phyloP scores from a whole-genome alignment of 2,329 filamentous ascomycete genomes.

The Phialophora expanda region DNA sequence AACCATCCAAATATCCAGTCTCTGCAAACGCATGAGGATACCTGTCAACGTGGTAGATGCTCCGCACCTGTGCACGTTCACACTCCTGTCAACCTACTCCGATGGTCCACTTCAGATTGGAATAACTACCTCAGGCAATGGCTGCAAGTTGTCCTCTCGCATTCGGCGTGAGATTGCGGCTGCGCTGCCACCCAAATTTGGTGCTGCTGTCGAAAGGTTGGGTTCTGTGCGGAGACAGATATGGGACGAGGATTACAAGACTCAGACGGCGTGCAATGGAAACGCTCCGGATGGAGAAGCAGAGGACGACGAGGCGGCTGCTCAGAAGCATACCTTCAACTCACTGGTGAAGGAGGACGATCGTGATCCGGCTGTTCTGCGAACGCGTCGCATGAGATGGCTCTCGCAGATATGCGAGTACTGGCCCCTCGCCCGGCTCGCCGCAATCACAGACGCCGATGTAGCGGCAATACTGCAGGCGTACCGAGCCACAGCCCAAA shows the following conservation, averaged over 20 bases:
- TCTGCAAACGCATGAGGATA: constrained; percentile 80
- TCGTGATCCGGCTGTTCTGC: constrained; percentile 70
- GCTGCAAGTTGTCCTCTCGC: constrained; percentile 89
- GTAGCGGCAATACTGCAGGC: constrained; percentile 76
- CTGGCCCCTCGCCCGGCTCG: constrained; percentile 86
- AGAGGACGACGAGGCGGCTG: constrained; percentile 55
- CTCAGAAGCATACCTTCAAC: constrained; percentile 85
- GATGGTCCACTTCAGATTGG: constrained; percentile 94
- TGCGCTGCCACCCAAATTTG: constrained; percentile 75
- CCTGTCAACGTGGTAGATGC: constrained; percentile 92
- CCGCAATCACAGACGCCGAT: constrained; percentile 78
- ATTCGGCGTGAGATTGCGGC: constrained; percentile 87
- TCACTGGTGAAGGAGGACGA: constrained; percentile 72
- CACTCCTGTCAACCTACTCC: constrained; percentile 82
- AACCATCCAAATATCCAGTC: constrained; percentile 69
- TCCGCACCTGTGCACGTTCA: constrained; percentile 84
- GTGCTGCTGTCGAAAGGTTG: constrained; percentile 75
- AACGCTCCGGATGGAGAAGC: constrained; percentile 53
- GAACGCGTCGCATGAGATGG: constrained; percentile 87
- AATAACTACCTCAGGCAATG: constrained; percentile 91
- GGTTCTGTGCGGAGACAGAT: constrained; percentile 74
- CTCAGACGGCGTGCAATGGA: constrained; percentile 44
- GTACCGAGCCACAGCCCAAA: constrained; percentile 57
- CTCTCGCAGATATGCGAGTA: constrained; percentile 97
- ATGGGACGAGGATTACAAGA: constrained; percentile 71